These are phyloP conservation scores for Globisporangium irregulare DNA, from an alignment of 352 stramenopile genomes.

Conservation along the genomic window DNA sequence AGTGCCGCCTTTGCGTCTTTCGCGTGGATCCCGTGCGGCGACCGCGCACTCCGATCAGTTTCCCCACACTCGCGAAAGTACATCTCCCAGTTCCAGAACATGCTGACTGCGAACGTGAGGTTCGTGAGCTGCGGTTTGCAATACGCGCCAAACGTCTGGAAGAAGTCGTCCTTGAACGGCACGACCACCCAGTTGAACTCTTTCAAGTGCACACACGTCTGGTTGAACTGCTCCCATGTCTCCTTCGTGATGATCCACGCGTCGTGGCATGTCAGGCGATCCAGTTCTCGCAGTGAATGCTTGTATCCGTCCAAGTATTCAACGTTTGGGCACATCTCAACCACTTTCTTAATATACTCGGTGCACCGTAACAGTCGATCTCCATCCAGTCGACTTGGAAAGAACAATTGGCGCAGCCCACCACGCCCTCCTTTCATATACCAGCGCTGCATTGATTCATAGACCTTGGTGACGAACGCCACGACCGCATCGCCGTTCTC, in stretches of 20 bases:
- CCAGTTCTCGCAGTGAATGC: conserved; percentile 27
- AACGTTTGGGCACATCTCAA: conserved; percentile 37
- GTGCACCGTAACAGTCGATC: conserved; percentile 14
- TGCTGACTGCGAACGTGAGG: conserved; percentile 32
- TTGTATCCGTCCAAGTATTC: conserved; percentile 73
- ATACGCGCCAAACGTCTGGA: conserved; percentile 35
- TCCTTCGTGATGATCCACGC: conserved; percentile 30
- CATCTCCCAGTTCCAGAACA: conserved; percentile 34
- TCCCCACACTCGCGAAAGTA: conserved; percentile 27
- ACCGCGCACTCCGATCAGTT: background rate
- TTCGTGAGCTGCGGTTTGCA: conserved; percentile 34
- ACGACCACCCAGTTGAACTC: conserved; percentile 70
- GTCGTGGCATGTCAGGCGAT: conserved; percentile 44
- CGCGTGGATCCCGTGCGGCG: conserved; percentile 25
- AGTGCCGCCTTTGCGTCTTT: conserved; percentile 27
- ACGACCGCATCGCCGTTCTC: conserved; percentile 18
- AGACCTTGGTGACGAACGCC: conserved; percentile 27
- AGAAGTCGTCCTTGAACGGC: conserved; percentile 52
- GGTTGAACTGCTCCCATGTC: conserved; percentile 42
- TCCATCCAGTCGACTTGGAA: conserved; percentile 15
- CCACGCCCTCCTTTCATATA: conserved; percentile 27
- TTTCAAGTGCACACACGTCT: conserved; percentile 31
- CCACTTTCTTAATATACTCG: conserved; percentile 28
- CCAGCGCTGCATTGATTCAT: conserved; percentile 30
- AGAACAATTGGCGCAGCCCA: conserved; percentile 34